Base-by-base conservation (phyloP, 495 filamentous ascomycete genomes). In the Penicillium soppii region DNA sequence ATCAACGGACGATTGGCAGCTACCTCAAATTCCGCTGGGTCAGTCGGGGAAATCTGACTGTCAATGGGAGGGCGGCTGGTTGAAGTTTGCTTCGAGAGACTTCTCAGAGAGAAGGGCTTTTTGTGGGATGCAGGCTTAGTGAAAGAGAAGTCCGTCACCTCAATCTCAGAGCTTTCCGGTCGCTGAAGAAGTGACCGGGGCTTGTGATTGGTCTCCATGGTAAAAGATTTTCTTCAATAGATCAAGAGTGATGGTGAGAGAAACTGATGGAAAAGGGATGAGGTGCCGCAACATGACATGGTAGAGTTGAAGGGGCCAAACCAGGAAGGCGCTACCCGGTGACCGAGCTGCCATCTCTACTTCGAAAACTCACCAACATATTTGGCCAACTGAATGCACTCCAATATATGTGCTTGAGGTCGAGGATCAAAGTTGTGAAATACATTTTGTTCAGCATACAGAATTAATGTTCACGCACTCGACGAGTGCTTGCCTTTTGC, bases 131-230 rank as follows among this genome's bases (percentile, higher is more conserved):
- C 45, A 15, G 69, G 69, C 39, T 61, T 73, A 19, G 61, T 47
- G 43, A 73, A 74, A 4, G 59, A 69, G 39, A 74, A 74, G 1
- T 50, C 54, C 12, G 57, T n/a, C n/a, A 60, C 29, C 44, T 74
- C 68, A n/a, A 69, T 58, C 0, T 52, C 59, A 10, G 62, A 66
- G 20, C 58, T 69, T 15, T 54, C 41, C 5, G 63, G 69, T 7
- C 67, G 69, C 39, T 70, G 54, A 53, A 70, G 53, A 10, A 65
- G 25, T 6, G 68, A 57, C 7, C 0, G 33, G 4, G 16, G 7
- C 13, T 25, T 23, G 12, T 47, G 19, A 4, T 17, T 27, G 23
- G 9, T 32, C 35, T 49, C 36, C 47, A 49, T 49, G 8, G 17
- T 41, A 16, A 21, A 12, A 27, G 25, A 27, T 27, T n/a, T n/a